Evolutionary conservation across 805 yeast species (phyloP).

Genomic region (Blastobotrys attinorum): DNA sequence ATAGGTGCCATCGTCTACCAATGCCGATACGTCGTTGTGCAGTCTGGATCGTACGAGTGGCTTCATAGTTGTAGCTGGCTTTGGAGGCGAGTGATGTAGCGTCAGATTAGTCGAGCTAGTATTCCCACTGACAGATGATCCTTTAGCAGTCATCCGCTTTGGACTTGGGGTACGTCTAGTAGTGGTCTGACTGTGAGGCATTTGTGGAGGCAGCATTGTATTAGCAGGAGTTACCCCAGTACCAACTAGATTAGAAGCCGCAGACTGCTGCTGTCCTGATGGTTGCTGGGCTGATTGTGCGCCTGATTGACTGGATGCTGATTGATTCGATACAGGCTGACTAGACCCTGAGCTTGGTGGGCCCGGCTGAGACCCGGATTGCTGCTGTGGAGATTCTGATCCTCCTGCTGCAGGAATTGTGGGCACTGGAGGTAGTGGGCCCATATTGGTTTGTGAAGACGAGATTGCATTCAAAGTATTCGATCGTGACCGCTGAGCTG

Average conservation of each 20-base stretch:
- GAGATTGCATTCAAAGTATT: slow-evolving; percentile 2
- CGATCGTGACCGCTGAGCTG: slow-evolving; percentile 4
- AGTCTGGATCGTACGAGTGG: not conserved
- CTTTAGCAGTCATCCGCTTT: slow-evolving; percentile 12
- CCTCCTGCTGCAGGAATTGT: not conserved
- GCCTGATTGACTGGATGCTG: no score
- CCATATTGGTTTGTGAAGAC: not conserved
- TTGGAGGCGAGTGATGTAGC: not conserved
- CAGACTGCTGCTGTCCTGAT: no score
- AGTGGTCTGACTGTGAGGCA: slow-evolving; percentile 15
- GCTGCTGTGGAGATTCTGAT: not conserved
- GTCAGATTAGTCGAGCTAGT: not conserved
- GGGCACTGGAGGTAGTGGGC: not conserved
- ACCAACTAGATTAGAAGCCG: no score
- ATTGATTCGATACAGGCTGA: no score
- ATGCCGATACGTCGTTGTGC: slow-evolving; percentile 1
- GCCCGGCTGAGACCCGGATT: no score
- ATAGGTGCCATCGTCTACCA: no score
- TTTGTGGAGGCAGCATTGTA: slow-evolving; percentile 19
- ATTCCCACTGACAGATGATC: slow-evolving; percentile 15
- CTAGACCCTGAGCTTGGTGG: no score
- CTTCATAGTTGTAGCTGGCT: slow-evolving; percentile 1
- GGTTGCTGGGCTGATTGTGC: no score
- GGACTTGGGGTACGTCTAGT: slow-evolving; percentile 18
- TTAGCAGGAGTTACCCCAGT: not conserved